Evolutionary conservation across 31 red algal species (phyloP).

Genomic region (Odonthalia washingtoniensis): DNA sequence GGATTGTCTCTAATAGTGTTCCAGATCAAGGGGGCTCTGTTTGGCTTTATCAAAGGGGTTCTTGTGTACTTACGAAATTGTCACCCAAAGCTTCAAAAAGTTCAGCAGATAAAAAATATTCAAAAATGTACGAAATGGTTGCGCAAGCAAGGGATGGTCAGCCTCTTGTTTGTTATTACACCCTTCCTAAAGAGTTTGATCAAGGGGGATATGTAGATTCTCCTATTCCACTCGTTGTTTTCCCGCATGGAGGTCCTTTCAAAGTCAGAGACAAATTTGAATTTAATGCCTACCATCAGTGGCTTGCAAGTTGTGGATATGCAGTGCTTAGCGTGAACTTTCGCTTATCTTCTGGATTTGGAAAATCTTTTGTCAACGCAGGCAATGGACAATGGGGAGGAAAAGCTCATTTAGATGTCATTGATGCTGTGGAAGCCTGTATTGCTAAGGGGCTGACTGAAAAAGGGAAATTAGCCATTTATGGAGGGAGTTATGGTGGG

Average conservation of each 20-base stretch:
- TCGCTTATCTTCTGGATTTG: conserved; percentile 12
- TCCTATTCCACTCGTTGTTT: neutral
- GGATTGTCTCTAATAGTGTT: no score
- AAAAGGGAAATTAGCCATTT: conserved; percentile 10
- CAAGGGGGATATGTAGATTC: conserved; percentile 4
- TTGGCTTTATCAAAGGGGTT: neutral
- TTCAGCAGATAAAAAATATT: neutral
- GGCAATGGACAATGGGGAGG: conserved; percentile 9
- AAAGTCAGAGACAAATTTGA: neutral
- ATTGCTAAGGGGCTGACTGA: conserved; percentile 15
- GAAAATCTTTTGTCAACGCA: neutral
- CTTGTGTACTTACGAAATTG: neutral
- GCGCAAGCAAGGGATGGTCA: neutral
- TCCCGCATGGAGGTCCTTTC: conserved; percentile 30
- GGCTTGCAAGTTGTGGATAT: conserved; percentile 24
- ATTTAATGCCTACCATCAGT: conserved; percentile 11
- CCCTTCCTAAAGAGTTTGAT: conserved; percentile 2
- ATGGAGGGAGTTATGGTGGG: conserved; percentile 28
- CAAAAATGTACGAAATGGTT: neutral
- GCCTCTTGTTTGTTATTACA: neutral
- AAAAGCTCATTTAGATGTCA: conserved; percentile 10
- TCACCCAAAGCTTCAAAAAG: conserved; percentile 1
- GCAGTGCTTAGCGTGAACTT: conserved; percentile 7
- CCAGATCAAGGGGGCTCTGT: no score
- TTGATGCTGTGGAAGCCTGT: conserved; percentile 14